A percentile compares a stretch with the other conserved stretches of the same genome.
Evolutionary conservation across 345 rosid genomes (phyloP).

Genomic region (Murraya koenigii): DNA sequence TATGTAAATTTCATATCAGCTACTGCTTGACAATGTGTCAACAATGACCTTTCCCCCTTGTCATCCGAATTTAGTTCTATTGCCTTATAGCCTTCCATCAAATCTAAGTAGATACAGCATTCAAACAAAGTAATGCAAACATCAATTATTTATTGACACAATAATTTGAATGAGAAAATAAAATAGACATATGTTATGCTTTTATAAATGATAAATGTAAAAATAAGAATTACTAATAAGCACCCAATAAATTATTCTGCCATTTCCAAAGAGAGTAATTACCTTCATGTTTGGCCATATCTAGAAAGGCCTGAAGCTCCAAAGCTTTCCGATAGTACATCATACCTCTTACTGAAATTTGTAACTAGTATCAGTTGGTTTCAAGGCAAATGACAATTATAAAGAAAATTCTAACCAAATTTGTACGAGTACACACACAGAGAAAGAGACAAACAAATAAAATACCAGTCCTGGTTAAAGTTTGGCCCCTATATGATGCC

Average conservation of each 20-base stretch:
- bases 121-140: slow-evolving; percentile 20
- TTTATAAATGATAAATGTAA: not conserved
- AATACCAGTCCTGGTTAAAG: slow-evolving; percentile 96
- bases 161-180: not conserved
- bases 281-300: slow-evolving; percentile 99
- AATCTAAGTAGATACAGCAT: slow-evolving; percentile 49
- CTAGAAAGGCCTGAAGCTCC: slow-evolving; percentile 99
- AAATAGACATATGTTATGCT: not conserved
- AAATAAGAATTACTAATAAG: not conserved
- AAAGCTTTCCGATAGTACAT: slow-evolving; percentile 96
- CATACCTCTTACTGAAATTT: slow-evolving; percentile 92
- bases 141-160: slow-evolving; percentile 7
- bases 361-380: slow-evolving; percentile 11
- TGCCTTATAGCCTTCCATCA: slow-evolving; percentile 98
- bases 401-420: not conserved
- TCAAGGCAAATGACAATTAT: not conserved
- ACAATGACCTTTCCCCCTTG: slow-evolving; percentile 74
- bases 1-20: slow-evolving; percentile 97
- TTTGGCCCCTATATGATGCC: slow-evolving; percentile 99
- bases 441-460: not conserved
- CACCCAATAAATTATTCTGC: not conserved
- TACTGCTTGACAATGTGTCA: slow-evolving; percentile 94
- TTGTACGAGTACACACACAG: not conserved
- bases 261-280: slow-evolving; percentile 14
- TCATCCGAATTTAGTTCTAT: slow-evolving; percentile 68